These are phyloP conservation scores for Cladosporium sp. DNA, from an alignment of 2,329 filamentous ascomycete species.

Conservation along the genomic window DNA sequence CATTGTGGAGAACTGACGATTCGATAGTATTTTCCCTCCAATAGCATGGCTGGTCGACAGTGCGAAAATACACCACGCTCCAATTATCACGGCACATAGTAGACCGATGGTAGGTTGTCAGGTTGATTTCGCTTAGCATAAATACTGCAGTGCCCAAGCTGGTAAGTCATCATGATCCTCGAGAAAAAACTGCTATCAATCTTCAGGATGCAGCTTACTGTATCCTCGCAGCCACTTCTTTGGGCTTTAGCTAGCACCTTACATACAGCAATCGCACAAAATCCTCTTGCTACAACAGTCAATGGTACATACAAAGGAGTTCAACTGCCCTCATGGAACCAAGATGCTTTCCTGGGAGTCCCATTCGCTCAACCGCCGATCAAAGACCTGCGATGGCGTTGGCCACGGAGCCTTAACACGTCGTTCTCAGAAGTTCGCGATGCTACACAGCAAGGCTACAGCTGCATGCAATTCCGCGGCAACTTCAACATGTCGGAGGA, in stretches of 20 bases:
- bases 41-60: not conserved
- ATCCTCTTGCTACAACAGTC: not conserved
- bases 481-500: conserved; percentile 46
- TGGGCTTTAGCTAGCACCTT: not conserved
- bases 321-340: conserved; percentile 16
- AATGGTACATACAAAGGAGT: conserved; percentile 21
- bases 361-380: conserved; percentile 33
- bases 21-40: not conserved
- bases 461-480: conserved; percentile 14
- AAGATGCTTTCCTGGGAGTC: conserved; percentile 44
- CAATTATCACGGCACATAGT: not conserved
- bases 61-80: not conserved
- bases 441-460: conserved; percentile 41
- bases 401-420: conserved; percentile 27
- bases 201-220: not conserved
- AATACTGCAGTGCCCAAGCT: not conserved
- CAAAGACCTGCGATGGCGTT: conserved; percentile 28
- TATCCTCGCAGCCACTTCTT: not conserved
- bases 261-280: conserved; percentile 42
- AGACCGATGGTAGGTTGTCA: not conserved
- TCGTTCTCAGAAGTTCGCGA: conserved; percentile 41
- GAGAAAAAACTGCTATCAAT: not conserved
- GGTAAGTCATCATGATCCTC: not conserved
- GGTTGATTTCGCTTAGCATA: not conserved
- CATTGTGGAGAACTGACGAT: not conserved